Evolutionary conservation across 805 yeast species (phyloP), one percentile per base, ranked within the genome.

Genomic region (Metschnikowia kofuensis): DNA sequence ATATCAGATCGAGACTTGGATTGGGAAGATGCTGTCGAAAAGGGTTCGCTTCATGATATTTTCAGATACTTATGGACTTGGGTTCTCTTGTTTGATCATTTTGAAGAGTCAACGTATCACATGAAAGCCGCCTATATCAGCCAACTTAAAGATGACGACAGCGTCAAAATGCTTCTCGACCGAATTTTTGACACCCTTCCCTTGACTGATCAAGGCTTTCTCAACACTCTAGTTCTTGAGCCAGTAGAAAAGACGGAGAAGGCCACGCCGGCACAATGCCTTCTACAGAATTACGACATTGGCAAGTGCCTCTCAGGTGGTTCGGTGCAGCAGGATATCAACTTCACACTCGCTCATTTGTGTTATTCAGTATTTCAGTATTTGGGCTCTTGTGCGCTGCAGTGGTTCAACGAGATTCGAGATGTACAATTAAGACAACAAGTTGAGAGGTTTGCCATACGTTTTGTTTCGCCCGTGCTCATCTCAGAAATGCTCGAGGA

Each of bases 371-470:
- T 78, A 2, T 72, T 83, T 58, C 66, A 69, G 41, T 69, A 75
- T 53, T 68, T 82, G 40, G 87, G 89, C 2, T 77, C 85, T 3
- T 62, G 73, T 14, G 78, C 78, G 2, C 85, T 83, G 57, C 65
- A 66, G 12, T 91, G 96, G 96, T 90, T 76, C 68, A 72, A 79
- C 46, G 80, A 79, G 14, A 74, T 89, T 32, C 78, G 89, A 54
- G 87, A 87, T 60, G 78, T 83, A 48, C 85, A 84, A 40, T 66
- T 80, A 52, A 87, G 84, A 57, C 61, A 71, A 7, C 70, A 73
- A 35, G 73, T 88, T 40, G 92, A 87, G 49, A 77, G 71, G 42
- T 85, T 87, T 55, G 79, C 91, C 1, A 69, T 75, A 29, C 75
- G 72, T 35, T 75, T 69, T 53, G 76, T 91, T 27, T 85, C 95